A percentile compares a stretch with the other conserved stretches of the same genome.
Evolutionary conservation across 2,329 filamentous ascomycete genomes (phyloP).

Genomic region (Remersonia thermophila): DNA sequence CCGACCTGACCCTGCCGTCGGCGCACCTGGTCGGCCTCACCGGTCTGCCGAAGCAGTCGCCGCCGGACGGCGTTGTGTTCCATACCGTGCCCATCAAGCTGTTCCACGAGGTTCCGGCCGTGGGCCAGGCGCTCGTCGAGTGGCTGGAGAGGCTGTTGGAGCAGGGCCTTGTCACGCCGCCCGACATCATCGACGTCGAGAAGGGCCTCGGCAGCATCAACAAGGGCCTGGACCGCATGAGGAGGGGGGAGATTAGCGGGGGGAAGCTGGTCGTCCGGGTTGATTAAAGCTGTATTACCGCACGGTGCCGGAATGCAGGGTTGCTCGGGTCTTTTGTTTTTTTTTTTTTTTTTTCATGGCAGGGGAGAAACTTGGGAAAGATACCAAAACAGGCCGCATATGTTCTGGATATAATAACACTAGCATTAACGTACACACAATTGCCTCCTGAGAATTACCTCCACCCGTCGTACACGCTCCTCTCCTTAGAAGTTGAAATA

Average conservation of each 20-base stretch:
- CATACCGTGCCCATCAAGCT: constrained; percentile 65
- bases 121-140: constrained; percentile 49
- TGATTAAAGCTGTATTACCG: too few species aligned
- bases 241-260: constrained; percentile 53
- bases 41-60: constrained; percentile 48
- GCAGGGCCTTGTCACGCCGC: constrained; percentile 39
- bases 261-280: constrained; percentile 51
- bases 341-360: background rate
- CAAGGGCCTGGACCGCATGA: constrained; percentile 51
- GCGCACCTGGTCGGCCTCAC: constrained; percentile 56
- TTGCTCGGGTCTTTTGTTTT: too few species aligned
- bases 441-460: background rate
- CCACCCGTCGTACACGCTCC: background rate
- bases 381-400: too few species aligned
- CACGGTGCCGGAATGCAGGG: too few species aligned
- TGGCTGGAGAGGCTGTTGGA: constrained; percentile 59
- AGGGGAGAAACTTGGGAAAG: too few species aligned
- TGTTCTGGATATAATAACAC: background rate
- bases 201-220: constrained; percentile 57
- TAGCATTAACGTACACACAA: background rate
- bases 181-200: constrained; percentile 52
- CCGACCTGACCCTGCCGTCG: constrained; percentile 16
- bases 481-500: constrained; percentile 40
- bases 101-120: constrained; percentile 53
- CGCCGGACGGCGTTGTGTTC: constrained; percentile 33